Conservation (phyloP, 2,329 filamentous ascomycete genomes). For the Cucurbitaria berberidis region DNA sequence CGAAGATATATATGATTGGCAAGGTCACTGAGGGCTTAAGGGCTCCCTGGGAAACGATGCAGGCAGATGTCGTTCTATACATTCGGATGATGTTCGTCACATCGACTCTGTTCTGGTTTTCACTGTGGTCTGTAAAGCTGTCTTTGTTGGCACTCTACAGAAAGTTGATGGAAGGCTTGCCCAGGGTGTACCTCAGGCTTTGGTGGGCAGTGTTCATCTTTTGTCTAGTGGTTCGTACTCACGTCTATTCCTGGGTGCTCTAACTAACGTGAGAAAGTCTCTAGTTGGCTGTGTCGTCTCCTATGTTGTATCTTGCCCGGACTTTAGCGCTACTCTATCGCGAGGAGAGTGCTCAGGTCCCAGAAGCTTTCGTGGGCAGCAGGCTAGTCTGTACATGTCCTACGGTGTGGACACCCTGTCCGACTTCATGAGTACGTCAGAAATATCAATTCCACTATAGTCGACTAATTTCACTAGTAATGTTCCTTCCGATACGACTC, state of each 20-base stretch:
- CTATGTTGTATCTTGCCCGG: conserved; percentile 25
- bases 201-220: conserved; percentile 48
- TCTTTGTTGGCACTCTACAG: conserved; percentile 49
- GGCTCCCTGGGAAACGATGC: conserved; percentile 31
- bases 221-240: conserved; percentile 37
- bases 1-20: conserved; percentile 37
- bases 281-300: conserved; percentile 45
- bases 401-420: conserved; percentile 44
- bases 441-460: neutral
- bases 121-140: conserved; percentile 51
- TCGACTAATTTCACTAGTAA: conserved; percentile 32
- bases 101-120: conserved; percentile 47
- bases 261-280: conserved; percentile 24
- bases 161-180: conserved; percentile 41
- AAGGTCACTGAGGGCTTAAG: conserved; percentile 26
- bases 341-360: conserved; percentile 29
- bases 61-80: conserved; percentile 37
- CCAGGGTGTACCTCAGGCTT: conserved; percentile 34
- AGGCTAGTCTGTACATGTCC: conserved; percentile 42
- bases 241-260: neutral
- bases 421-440: conserved; percentile 41
- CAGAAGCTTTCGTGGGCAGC: conserved; percentile 35
- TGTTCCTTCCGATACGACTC: conserved; percentile 46
- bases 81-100: conserved; percentile 49
- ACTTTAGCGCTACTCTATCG: conserved; percentile 46